These are phyloP conservation scores for Pulicaria dysenterica DNA, from an alignment of 129 eudicot genomes.

Conservation along the genomic window DNA sequence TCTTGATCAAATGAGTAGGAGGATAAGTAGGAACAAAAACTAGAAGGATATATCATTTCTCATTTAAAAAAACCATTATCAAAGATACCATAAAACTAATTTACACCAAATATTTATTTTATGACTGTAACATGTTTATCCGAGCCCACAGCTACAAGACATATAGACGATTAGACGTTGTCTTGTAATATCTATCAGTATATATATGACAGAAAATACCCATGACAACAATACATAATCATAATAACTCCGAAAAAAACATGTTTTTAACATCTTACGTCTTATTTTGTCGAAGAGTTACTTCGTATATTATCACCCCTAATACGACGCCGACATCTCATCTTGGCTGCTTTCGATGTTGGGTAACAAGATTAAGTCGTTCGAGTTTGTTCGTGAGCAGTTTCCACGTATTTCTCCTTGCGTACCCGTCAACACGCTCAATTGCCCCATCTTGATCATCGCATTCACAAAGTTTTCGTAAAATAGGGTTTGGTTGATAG, in stretches of 20 bases:
- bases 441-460: conserved; percentile 67
- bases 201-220: not conserved
- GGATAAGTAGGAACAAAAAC: too few relatives aligned
- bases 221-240: not conserved
- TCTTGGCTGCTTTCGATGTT: conserved; percentile 10
- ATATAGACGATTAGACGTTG: not conserved
- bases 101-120: too few relatives aligned
- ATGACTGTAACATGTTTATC: not conserved
- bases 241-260: conserved; percentile 10
- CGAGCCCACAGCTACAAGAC: not conserved
- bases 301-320: conserved; percentile 6
- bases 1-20: too few relatives aligned
- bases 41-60: too few relatives aligned
- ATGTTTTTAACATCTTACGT: conserved; percentile 13
- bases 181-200: not conserved
- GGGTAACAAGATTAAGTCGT: conserved; percentile 19
- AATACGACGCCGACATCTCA: conserved; percentile 17
- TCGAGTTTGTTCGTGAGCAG: conserved; percentile 51
- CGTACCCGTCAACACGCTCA: conserved; percentile 56
- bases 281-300: not conserved
- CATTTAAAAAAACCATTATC: too few relatives aligned
- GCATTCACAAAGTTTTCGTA: conserved; percentile 57
- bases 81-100: too few relatives aligned
- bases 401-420: conserved; percentile 62
- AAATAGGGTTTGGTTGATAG: conserved; percentile 48